Percentiles rank a stretch among this genome's conserved stretches.
Evolutionary conservation across 2,329 filamentous ascomycete species (phyloP).

Genomic region (Ophiostoma piceae): DNA sequence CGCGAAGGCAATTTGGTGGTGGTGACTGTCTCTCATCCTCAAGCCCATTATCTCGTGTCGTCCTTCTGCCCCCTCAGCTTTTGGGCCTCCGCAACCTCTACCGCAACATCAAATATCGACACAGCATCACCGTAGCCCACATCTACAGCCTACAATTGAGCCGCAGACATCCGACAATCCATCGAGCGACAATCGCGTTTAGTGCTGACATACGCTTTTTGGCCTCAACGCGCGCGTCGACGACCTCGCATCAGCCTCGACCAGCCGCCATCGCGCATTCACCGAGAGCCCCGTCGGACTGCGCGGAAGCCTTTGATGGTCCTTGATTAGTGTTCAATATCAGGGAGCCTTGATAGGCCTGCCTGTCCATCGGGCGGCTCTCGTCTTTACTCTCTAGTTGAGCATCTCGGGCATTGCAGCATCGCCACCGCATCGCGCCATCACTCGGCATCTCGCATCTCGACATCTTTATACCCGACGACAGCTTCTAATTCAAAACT

Average conservation of each 20-base stretch:
- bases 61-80: background rate
- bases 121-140: background rate
- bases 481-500: background rate
- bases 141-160: background rate
- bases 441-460: background rate
- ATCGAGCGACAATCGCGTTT: background rate
- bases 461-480: background rate
- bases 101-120: background rate
- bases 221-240: background rate
- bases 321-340: constrained; percentile 21
- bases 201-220: background rate
- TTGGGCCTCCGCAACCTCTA: background rate
- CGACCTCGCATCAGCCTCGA: background rate
- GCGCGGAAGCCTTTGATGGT: constrained; percentile 24
- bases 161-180: background rate
- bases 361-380: constrained; percentile 39
- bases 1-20: background rate
- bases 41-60: background rate
- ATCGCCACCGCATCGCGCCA: background rate
- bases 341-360: constrained; percentile 42
- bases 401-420: too few relatives aligned
- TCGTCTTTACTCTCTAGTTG: too few relatives aligned
- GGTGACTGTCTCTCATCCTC: background rate
- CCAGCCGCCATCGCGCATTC: background rate
- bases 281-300: background rate